Base-by-base conservation (phyloP, 2,329 filamentous ascomycete genomes). In the Periconia sp. region DNA sequence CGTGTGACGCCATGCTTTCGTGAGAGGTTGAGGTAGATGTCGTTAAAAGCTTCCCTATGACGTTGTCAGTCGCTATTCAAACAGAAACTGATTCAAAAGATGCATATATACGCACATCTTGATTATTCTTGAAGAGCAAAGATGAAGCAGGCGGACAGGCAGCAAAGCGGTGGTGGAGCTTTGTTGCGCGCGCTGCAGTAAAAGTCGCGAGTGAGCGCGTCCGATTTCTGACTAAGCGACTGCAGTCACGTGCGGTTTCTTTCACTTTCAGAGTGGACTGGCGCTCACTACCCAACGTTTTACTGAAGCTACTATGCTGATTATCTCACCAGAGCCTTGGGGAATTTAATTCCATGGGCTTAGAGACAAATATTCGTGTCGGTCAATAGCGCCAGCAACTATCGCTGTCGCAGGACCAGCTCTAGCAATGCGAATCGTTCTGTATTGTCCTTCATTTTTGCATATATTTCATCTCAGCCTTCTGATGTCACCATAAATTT, bases 11-110 rank as follows among this genome's bases (percentile, higher is more conserved):
- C 94, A 46, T 85, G 82, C 73, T 94, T 87, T 72, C 91, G 94
- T 61, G 92, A 96, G 48, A 99, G 83, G 71, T 99, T 92, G 61
- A 99, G 84, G 74, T 94, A 92, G 75, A 97, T 96, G 74, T 90
- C 91, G 69, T 97, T 92, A 75, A 99, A 99, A 68, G 87, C 94
- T 83, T 99, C 94, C 81, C 82, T 85, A 49, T 25, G 3, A 9
- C 25, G 23, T n/a, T 13, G 22, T 41, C n/a, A 41, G 30, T 17
- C 15, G 31, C 22, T 12, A 22, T 6, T 24, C 19, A 4, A 16
- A 6, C 4, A 31, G 26, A 5, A 32, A 15, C 5, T 12, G 12
- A 19, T 4, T 26, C 19, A 25, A 32, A 6, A 25, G 23, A 7
- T 9, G 9, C 4, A 6, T 9, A 5, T 8, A 17, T 18, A 16